Conservation (phyloP, 1,139 yeast genomes). For the Ogataea hybrid region DNA sequence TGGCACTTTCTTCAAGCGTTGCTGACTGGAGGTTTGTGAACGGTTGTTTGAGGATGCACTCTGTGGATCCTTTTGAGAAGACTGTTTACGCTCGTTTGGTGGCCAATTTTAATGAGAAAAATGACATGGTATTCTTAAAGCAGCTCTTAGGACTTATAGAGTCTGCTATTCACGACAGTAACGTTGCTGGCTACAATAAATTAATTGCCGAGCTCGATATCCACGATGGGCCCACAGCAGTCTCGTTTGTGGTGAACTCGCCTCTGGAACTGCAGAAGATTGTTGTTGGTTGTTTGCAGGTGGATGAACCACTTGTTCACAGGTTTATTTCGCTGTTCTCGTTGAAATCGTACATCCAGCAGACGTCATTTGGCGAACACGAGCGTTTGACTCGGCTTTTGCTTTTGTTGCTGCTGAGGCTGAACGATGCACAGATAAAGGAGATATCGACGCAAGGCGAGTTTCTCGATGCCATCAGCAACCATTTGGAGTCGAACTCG, state of each 20-base stretch:
- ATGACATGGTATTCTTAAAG: too few species aligned
- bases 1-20: neutral
- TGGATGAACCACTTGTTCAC: neutral
- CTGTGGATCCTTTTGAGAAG: slow-evolving; percentile 7
- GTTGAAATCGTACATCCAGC: slow-evolving; percentile 15
- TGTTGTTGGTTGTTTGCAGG: too few species aligned
- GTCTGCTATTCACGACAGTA: too few species aligned
- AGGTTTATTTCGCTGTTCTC: slow-evolving; percentile 15
- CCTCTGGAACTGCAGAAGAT: too few species aligned
- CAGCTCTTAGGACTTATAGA: too few species aligned
- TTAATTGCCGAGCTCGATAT: too few species aligned
- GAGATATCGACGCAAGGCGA: slow-evolving; percentile 18
- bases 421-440: slow-evolving; percentile 7
- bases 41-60: slow-evolving; percentile 3
- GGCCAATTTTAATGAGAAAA: too few species aligned
- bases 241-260: too few species aligned
- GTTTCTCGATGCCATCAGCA: slow-evolving; percentile 29
- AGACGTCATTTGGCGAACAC: slow-evolving; percentile 17
- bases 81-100: too few species aligned
- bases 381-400: slow-evolving; percentile 19
- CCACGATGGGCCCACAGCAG: too few species aligned
- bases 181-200: too few species aligned
- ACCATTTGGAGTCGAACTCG: slow-evolving; percentile 29
- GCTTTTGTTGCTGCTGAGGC: slow-evolving; percentile 14
- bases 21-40: slow-evolving; percentile 13